Evolutionary conservation across 768 basidiomycete genomes (phyloP), one percentile per base, ranked within the genome.

Genomic region (Naematelia aurantialba): DNA sequence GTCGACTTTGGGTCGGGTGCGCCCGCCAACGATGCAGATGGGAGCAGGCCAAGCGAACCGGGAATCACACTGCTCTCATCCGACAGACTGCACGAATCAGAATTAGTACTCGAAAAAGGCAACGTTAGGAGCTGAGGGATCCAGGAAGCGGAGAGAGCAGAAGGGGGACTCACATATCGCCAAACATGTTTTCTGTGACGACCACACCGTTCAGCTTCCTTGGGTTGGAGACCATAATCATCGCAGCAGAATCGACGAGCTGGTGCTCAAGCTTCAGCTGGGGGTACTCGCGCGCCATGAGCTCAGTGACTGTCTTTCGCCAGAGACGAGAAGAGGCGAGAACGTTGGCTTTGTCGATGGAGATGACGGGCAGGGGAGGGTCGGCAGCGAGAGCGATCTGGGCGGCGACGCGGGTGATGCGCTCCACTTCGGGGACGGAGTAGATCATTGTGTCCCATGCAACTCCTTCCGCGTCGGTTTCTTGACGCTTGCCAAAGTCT

Each of bases 311-410:
- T 21, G 90, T 88, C 76, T 87, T 91, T 58, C 96, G 81, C 96
- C 96, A 99, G 44, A 99, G 80, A 50, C 96, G 81, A 31, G 91
- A 94, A 72, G 85, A 89, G 22, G 96, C 96, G 56, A 99, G 85
- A 21, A 99, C 96, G 78, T 99, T 99, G 55, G 96, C 96, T 79
- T 99, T 99, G 82, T 99, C 96, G 76, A 99, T 82, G 0, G 91
- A 94, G 78, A 91, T 89, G 59, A 99, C 86, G 21, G 85, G 82
- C 48, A 94, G 82, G 19, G 93, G 91, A 3, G 96, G 96, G 72
- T 88, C 82, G 3, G 85, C 79, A 22, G 87, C 81, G 52, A 91
- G 78, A 19, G 96, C 93, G 67, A 98, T 89, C 78, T 90, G 88
- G 34, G 89, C 93, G 11, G 94, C 96, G 45, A 98, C 92, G 17